phyloP scores from a whole-genome alignment of 169 alveolate genomes.

The Eimeria maxima region DNA sequence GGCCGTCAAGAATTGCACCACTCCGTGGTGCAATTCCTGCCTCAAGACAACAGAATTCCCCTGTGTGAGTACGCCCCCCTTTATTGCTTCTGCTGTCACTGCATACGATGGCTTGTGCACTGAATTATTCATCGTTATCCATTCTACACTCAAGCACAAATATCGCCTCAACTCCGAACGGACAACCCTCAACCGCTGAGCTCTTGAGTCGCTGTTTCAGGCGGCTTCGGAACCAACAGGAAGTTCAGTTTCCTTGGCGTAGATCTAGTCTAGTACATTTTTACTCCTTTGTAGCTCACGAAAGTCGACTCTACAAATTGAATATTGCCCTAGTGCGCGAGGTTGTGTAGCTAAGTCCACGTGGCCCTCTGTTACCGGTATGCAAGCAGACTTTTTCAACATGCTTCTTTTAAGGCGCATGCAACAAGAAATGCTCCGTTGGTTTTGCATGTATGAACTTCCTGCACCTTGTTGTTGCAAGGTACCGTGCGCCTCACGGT shows the following conservation, averaged over 20 bases:
- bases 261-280: not conserved
- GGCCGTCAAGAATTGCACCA: not conserved
- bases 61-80: not conserved
- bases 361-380: too few species aligned
- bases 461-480: too few species aligned
- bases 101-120: not conserved
- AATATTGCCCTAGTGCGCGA: not conserved
- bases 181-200: too few species aligned
- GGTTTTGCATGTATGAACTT: too few species aligned
- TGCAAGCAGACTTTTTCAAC: too few species aligned
- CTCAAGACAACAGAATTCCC: not conserved
- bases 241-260: not conserved
- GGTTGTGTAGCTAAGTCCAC: not conserved
- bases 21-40: not conserved
- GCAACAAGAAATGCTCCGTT: too few species aligned
- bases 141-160: not conserved
- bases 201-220: too few species aligned
- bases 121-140: not conserved
- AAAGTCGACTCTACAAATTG: not conserved
- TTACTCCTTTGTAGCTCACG: not conserved
- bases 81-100: not conserved
- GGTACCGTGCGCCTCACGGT: too few species aligned
- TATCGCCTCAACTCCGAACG: too few species aligned
- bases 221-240: not conserved
- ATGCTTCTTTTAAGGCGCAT: too few species aligned